Evolutionary conservation across 2,329 filamentous ascomycete genomes (phyloP).

Genomic region (Stachybotrys chlorohalonatus): DNA sequence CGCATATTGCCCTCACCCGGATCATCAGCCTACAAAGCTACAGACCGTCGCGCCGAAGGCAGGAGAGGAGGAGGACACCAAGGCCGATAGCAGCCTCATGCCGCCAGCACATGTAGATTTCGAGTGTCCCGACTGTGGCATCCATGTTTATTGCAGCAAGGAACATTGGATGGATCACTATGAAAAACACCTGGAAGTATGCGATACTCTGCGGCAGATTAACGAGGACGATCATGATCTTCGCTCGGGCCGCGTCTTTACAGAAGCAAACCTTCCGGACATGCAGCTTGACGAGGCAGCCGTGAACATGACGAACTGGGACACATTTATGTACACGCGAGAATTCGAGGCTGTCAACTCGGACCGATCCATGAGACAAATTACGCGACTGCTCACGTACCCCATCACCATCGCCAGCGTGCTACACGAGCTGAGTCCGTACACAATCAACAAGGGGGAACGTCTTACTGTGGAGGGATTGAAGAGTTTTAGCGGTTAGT

Average conservation of each 20-base stretch:
- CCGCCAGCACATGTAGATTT: conserved; percentile 80
- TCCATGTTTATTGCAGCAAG: conserved; percentile 89
- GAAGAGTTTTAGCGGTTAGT: conserved; percentile 84
- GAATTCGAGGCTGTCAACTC: conserved; percentile 88
- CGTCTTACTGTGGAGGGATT: conserved; percentile 80
- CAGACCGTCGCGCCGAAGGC: conserved; percentile 56
- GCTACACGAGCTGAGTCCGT: conserved; percentile 89
- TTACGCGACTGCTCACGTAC: conserved; percentile 87
- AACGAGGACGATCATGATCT: conserved; percentile 98
- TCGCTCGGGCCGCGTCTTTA: conserved; percentile 80
- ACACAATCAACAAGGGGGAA: conserved; percentile 65
- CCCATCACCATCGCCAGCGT: conserved; percentile 86
- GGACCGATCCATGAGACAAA: conserved; percentile 84
- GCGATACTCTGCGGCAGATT: conserved; percentile 82
- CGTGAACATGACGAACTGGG: conserved; percentile 98
- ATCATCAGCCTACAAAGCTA: conserved; percentile 67
- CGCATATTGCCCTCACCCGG: conserved; percentile 86
- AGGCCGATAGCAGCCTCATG: conserved; percentile 35
- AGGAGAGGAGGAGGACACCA: conserved; percentile 48
- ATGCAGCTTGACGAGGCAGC: conserved; percentile 85
- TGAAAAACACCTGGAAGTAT: conserved; percentile 84
- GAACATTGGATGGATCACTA: conserved; percentile 96
- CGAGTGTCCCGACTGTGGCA: conserved; percentile 92
- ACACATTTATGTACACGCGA: conserved; percentile 88
- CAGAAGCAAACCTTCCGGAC: conserved; percentile 86